Conservation (phyloP, 2,329 filamentous ascomycete genomes). For the Ophiostoma ulmi region DNA sequence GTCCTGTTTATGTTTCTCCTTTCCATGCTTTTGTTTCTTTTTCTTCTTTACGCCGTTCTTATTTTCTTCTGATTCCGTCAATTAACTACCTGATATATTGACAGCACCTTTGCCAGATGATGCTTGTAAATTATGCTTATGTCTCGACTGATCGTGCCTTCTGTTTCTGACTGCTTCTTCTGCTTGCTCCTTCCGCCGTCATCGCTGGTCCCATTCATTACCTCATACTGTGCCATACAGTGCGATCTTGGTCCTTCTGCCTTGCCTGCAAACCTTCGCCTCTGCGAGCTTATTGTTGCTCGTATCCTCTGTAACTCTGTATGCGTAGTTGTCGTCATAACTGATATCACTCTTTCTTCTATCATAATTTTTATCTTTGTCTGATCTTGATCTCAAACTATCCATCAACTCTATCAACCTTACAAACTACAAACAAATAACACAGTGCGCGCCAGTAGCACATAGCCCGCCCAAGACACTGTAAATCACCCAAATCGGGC, state of each 20-base stretch:
- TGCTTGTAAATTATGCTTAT: background rate
- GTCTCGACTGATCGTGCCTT: background rate
- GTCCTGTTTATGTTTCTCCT: background rate
- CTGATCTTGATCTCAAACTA: background rate
- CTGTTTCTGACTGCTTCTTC: background rate
- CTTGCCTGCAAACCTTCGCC: background rate
- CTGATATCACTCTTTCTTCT: background rate
- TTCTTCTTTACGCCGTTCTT: background rate
- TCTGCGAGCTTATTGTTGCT: background rate
- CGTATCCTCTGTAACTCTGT: background rate
- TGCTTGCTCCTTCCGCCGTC: background rate
- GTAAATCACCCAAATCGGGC: background rate
- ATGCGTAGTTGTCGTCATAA: background rate
- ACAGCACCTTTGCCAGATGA: too few relatives aligned
- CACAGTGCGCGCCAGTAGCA: background rate
- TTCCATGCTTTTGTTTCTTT: background rate
- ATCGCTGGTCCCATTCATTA: background rate
- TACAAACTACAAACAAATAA: too few relatives aligned
- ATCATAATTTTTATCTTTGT: background rate
- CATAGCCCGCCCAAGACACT: background rate
- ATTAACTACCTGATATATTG: too few relatives aligned
- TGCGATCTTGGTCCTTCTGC: background rate
- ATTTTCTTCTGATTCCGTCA: background rate
- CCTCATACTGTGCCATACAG: conserved; percentile 12
- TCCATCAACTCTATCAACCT: too few relatives aligned